Percentiles rank a stretch among this genome's conserved stretches.
Conservation (phyloP, 2,329 filamentous ascomycete species). For the Trichoderma citrinoviride region DNA sequence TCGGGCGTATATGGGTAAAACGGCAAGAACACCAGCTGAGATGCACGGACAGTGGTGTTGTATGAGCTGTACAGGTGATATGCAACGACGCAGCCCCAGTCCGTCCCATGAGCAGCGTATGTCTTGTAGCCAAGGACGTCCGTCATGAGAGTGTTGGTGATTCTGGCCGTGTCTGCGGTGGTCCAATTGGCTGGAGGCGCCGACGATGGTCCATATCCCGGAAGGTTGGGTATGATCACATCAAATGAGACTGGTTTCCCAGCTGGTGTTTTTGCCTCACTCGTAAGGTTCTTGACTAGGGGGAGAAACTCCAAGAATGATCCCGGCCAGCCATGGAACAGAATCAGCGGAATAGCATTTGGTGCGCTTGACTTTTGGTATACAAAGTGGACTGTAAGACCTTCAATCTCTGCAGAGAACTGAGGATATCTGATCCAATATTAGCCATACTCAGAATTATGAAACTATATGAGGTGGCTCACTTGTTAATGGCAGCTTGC, state of each 20-base stretch:
- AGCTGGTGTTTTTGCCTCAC: not conserved
- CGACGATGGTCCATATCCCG: conserved; percentile 39
- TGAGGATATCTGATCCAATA: conserved; percentile 12
- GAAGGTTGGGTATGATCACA: conserved; percentile 36
- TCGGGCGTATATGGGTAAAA: conserved; percentile 16
- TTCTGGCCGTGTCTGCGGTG: conserved; percentile 36
- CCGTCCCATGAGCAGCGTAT: conserved; percentile 26
- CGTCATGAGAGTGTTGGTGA: conserved; percentile 40
- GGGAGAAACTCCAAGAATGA: conserved; percentile 44
- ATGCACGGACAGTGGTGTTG: conserved; percentile 20
- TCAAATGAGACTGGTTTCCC: conserved; percentile 22
- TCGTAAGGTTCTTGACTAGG: conserved; percentile 10
- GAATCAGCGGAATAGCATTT: conserved; percentile 40
- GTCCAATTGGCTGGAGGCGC: conserved; percentile 35
- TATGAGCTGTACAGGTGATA: conserved; percentile 24
- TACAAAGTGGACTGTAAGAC: conserved; percentile 30
- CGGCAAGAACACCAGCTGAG: conserved; percentile 23
- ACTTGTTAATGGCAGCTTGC: conserved; percentile 25
- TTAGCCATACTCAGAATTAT: too few relatives aligned
- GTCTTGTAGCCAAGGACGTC: conserved; percentile 38
- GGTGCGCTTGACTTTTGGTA: conserved; percentile 24
- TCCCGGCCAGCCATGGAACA: conserved; percentile 46
- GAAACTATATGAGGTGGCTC: not conserved
- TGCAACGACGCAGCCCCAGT: conserved; percentile 21
- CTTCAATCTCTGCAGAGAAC: conserved; percentile 25